A percentile compares a stretch with the other conserved stretches of the same genome.
Conservation (phyloP, 1,284 basidiomycete species). For the Ustanciosporium gigantosporum region DNA sequence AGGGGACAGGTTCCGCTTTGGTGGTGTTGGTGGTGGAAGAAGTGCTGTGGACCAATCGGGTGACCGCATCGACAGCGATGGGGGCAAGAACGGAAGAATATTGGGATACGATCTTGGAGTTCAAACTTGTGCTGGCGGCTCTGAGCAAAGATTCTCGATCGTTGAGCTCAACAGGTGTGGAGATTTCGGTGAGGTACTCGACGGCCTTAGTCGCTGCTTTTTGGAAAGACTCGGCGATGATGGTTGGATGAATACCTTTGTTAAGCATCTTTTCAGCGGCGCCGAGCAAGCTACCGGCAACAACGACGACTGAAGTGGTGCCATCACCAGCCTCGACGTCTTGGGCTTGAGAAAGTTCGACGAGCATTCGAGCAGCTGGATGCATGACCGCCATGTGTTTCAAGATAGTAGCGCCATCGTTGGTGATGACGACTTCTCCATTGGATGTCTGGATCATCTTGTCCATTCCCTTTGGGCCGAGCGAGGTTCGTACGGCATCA, state of each 20-base stretch:
- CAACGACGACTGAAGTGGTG: constrained; percentile 96
- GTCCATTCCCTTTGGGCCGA: constrained; percentile 99
- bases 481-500: constrained; percentile 92
- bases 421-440: constrained; percentile 96
- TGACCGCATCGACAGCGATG: constrained; percentile 93
- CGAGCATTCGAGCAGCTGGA: constrained; percentile 94
- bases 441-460: constrained; percentile 99
- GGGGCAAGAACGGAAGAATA: constrained; percentile 96
- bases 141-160: constrained; percentile 85
- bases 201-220: constrained; percentile 90
- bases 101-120: constrained; percentile 99
- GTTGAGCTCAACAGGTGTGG: constrained; percentile 86
- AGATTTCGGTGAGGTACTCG: constrained; percentile 90
- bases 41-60: constrained; percentile 46
- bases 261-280: constrained; percentile 96
- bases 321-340: constrained; percentile 99
- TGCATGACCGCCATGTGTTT: constrained; percentile 97
- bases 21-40: constrained; percentile 73
- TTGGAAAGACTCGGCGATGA: constrained; percentile 94
- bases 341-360: constrained; percentile 96
- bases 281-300: constrained; percentile 87
- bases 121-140: constrained; percentile 91
- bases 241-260: constrained; percentile 94
- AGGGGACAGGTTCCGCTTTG: constrained; percentile 61
- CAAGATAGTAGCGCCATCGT: constrained; percentile 97